Conservation (phyloP, 2,329 filamentous ascomycete genomes). For the Colletotrichum magnum region DNA sequence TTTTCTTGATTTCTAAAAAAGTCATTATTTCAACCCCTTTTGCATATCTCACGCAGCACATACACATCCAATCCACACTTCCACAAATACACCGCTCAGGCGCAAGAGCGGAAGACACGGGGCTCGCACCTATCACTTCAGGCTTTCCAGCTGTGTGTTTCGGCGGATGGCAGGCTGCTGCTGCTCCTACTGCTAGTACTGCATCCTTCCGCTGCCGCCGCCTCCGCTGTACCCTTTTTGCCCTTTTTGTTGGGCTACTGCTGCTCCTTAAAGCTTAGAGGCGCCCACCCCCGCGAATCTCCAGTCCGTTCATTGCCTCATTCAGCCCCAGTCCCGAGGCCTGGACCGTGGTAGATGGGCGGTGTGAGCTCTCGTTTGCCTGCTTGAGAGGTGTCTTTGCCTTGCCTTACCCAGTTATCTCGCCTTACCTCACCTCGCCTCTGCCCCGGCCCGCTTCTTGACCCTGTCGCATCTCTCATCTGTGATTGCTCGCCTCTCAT, state of each 20-base stretch:
- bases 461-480: not conserved
- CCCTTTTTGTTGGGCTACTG: not conserved
- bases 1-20: not conserved
- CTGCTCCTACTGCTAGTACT: no score
- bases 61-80: not conserved
- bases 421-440: conserved; percentile 10
- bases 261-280: conserved; percentile 34
- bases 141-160: conserved; percentile 27
- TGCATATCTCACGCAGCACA: conserved; percentile 21
- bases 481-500: conserved; percentile 26
- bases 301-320: conserved; percentile 35
- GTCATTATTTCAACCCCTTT: not conserved
- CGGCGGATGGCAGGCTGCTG: conserved; percentile 30
- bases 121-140: conserved; percentile 5
- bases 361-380: conserved; percentile 35
- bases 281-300: conserved; percentile 24
- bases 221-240: not conserved
- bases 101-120: conserved; percentile 25
- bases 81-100: conserved; percentile 11
- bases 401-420: conserved; percentile 11
- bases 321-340: conserved; percentile 30
- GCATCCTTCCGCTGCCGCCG: conserved; percentile 34
- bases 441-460: not conserved
- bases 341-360: conserved; percentile 29
- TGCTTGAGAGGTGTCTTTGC: conserved; percentile 2